Evolutionary conservation across 2,329 filamentous ascomycete genomes (phyloP), one percentile per base, ranked within the genome.

Genomic region (Beauveria sp.): DNA sequence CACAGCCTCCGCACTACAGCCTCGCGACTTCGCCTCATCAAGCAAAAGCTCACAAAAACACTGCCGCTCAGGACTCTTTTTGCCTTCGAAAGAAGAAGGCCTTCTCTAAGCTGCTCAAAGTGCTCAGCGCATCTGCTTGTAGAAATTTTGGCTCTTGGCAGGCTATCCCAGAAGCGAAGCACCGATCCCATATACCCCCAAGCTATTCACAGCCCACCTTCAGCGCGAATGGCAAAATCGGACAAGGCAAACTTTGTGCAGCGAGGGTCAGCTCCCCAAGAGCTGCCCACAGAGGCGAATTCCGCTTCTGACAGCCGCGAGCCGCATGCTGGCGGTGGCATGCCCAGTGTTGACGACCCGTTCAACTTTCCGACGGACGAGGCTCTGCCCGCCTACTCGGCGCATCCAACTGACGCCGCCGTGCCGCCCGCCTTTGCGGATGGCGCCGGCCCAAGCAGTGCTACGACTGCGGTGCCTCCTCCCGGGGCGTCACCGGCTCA

Each of bases 361-460:
- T 79, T 79, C 66, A 70, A 75, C 61, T 79, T 79, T 64, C 77
- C 77, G 1, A 62, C 69, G 0, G 68, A 70, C 31, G 62, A 65
- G 1, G 60, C 70, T 3, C 66, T 72, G 0, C 75, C 75, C 0
- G 54, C 72, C 1, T 77, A 75, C 43, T 61, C 59, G 16, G 50
- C 59, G 2, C 22, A 60, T 9, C 16, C 46, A 12, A 55, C 22
- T 8, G 50, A 61, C n/a, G 28, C 20, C 7, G n/a, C 46, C 5
- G 31, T 22, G 24, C 38, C 59, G 20, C 28, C 50, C 8, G 14
- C 51, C 9, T 24, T 53, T 24, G 9, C 57, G 34, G 49, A 53
- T 16, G 40, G 18, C n/a, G 46, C 46, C 57, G 60, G 54, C 34
- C 57, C 60, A 18, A 62, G 24, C 52, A 61, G 45, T 16, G 28